Evolutionary conservation across 768 basidiomycete species (phyloP), one percentile per base, ranked within the genome.

Genomic region (Mycena crocata): DNA sequence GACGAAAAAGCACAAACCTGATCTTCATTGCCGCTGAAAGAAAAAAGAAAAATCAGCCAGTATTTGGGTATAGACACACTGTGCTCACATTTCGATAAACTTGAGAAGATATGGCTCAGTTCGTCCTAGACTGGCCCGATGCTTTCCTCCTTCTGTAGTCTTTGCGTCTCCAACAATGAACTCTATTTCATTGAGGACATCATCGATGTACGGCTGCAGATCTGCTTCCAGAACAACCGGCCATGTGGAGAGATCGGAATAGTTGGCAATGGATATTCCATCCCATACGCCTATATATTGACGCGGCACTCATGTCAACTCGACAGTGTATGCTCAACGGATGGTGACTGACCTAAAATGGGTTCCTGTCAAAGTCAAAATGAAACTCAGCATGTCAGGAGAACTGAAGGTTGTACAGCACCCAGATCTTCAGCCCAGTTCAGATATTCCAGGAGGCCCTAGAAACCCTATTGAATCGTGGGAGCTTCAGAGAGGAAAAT

Each of bases 81-180:
- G 12, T 67, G 72, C 80, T 84, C 81, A 73, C 88, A 87, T 77
- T 73, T 87, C 84, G 8, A 87, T 80, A 63, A 77, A 84, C 17
- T 72, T 78, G 49, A 89, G 79, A 0, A 71, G 68, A 73, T 87
- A 89, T 0, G 88, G 87, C 42, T 84, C 81, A 5, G 81, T 81
- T 49, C 84, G 83, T n/a, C 88, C 88, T 6, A 86, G 73, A 23
- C 84, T 86, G 19, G 87, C 85, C 5, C 88, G 82, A 35, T 85
- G 64, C 44, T 76, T 70, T 66, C 79, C 80, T 13, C 76, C 75
- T 59, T 80, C 72, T 19, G 82, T 86, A 23, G 79, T 82, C 30
- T 79, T 70, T 6, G 83, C 71, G 62, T 87, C 82, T 13, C 87
- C 88, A 5, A 86, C 79, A 28, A 85, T 84, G 69, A 88, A 89